Base-by-base conservation (phyloP, 2,329 filamentous ascomycete genomes). In the Calonectria montana region DNA sequence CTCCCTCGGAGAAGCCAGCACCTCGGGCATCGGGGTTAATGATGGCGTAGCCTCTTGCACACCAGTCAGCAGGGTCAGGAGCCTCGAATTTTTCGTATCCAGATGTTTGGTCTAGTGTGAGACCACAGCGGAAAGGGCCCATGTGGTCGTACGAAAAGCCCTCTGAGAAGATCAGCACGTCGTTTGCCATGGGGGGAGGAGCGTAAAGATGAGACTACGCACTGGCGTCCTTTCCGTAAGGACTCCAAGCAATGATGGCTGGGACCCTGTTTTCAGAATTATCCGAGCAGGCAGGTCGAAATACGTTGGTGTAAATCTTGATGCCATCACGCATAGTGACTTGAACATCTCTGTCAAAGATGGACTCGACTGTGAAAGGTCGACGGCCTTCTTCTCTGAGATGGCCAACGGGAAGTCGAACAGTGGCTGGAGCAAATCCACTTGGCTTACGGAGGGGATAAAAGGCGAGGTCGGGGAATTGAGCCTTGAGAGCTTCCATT, bases 41-140 rank as follows among this genome's bases (percentile, higher is more conserved):
- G 9, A 65, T 29, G 43, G 62, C 45, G 7, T 65, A 65, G 29
- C 62, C 62, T 7, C 62, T 35, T 4, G 27, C 43, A 5, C 43
- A 50, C 62, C 62, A 65, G 16, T 53, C 62, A 29, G 62, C 62
- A n/a, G 62, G 62, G 23, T 65, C 62, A 13, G 45, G 62, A 35
- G 43, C 62, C 45, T 65, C 63, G 23, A 65, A 65, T 16, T 55
- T 65, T 55, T 65, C 63, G 48, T 65, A 65, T 43, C 63, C 63
- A 29, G 63, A 65, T 13, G 63, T 55, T 43, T 55, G 63, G 9
- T 65, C 31, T 12, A 55, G 15, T 9, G 21, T 5, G 5, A 65
- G 31, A 13, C 63, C 63, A 18, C 31, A 39, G 12, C 47, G 23
- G 63, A 65, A 55, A 13, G 63, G 63, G 16, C 31, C 63, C 47